phyloP scores from a whole-genome alignment of 345 rosid species.

The Theobroma cacao region DNA sequence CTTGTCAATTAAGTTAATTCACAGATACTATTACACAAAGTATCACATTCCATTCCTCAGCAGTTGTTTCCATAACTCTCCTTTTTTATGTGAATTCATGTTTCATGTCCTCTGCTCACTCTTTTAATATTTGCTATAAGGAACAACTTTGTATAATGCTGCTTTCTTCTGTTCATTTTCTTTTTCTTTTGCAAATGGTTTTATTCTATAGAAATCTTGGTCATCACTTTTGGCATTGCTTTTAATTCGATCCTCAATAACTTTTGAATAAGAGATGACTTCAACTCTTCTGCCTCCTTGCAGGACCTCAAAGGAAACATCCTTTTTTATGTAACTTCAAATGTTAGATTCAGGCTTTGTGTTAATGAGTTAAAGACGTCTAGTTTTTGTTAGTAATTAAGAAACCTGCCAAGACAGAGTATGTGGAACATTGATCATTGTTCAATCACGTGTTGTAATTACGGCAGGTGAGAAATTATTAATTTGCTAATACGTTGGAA shows the following conservation, averaged over 20 bases:
- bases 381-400: neutral
- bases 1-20: neutral
- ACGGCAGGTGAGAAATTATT: neutral
- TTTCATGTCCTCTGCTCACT: neutral
- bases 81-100: neutral
- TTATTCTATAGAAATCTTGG: slow-evolving; percentile 6
- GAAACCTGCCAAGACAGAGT: neutral
- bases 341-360: neutral
- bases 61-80: neutral
- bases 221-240: slow-evolving; percentile 11
- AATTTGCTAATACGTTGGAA: neutral
- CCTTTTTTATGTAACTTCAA: neutral
- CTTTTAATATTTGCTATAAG: neutral
- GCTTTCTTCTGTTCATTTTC: neutral
- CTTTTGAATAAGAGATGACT: neutral
- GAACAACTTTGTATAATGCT: neutral
- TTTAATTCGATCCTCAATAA: neutral
- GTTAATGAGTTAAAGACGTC: neutral
- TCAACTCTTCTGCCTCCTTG: neutral
- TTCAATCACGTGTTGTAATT: neutral
- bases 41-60: slow-evolving; percentile 10
- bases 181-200: neutral
- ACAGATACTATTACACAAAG: neutral
- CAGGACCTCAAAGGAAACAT: neutral
- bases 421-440: neutral